Base-by-base conservation (phyloP, 2,329 filamentous ascomycete genomes). In the Beauveria australis region DNA sequence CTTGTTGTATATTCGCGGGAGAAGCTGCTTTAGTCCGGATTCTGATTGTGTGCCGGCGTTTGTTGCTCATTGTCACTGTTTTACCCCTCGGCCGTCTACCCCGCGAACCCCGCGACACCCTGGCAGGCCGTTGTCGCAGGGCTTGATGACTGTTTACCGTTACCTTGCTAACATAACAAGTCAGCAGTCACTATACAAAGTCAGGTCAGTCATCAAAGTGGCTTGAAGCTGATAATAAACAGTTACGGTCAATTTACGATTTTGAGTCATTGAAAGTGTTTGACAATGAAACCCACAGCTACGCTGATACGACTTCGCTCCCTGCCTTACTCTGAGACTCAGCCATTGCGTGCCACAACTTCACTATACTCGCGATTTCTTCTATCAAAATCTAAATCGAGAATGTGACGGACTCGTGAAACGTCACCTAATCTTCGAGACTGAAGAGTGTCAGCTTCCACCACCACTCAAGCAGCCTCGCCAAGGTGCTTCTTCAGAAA, bases 401-500 rank as follows among this genome's bases (percentile, higher is more conserved):
- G 30, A 33, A 5, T 1, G 14, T 14, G 30, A 2, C 4, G 5
- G 10, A 33, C 30, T 33, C 10, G 6, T 37, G 14, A 37, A 37
- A 1, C 14, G 33, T 2, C 14, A 16, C 33, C 12, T 14, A 6
- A 6, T 16, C 5, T 37, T 6, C 33, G 5, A 37, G 33, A 14
- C 33, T 37, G 5, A 1, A 37, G 5, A 37, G 6, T 16, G 14
- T 16, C 19, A 28, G 5, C 9, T 28, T 37, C 33, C 8, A 7
- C 5, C 10, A 22, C 18, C 16, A 22, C 9, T 51, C 16, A 58
- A 28, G 46, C 62, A 16, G 67, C 63, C 28, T 71, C 69, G 5
- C 66, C 69, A 18, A 66, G 65, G 24, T 69, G 66, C 49, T 64
- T 66, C 41, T 62, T 60, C 10, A 62, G 8, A 12, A 62, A 63